A percentile compares a stretch with the other conserved stretches of the same genome.
Evolutionary conservation across 441 rosid species (phyloP).

Genomic region (Euphorbia corollata): DNA sequence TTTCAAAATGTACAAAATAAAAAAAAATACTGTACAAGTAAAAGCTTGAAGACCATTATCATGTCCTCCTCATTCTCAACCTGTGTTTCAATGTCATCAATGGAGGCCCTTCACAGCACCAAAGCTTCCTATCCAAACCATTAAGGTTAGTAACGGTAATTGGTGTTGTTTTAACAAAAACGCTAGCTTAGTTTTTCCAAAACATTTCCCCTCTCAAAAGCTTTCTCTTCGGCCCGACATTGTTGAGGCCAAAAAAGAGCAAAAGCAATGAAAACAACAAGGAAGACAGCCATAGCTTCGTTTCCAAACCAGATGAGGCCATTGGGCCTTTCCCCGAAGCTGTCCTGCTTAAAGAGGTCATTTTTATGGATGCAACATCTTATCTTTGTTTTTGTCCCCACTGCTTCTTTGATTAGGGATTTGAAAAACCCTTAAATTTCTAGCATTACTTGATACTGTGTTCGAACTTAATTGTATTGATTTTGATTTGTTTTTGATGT

Average conservation of each 20-base stretch:
- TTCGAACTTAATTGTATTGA: too few species aligned
- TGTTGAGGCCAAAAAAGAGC: constrained; percentile 38
- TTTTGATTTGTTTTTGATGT: too few species aligned
- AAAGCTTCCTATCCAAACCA: constrained; percentile 25
- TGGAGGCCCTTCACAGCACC: constrained; percentile 29
- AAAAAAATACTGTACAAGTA: not conserved
- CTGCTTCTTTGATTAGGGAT: too few species aligned
- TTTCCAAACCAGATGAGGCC: constrained; percentile 49
- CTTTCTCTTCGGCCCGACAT: constrained; percentile 24
- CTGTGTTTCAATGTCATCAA: constrained; percentile 34
- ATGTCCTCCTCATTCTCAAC: not conserved
- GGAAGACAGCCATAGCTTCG: constrained; percentile 49
- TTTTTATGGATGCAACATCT: not conserved
- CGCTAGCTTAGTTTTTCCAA: constrained; percentile 17
- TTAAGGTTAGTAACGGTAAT: constrained; percentile 10
- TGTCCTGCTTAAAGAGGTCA: constrained; percentile 80
- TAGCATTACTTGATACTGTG: too few species aligned
- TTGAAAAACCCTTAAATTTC: too few species aligned
- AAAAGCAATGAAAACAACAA: constrained; percentile 30
- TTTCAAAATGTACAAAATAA: not conserved
- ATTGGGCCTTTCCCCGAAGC: constrained; percentile 80
- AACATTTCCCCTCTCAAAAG: not conserved
- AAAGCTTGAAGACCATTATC: not conserved
- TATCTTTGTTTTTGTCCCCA: not conserved
- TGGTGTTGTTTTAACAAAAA: constrained; percentile 10